Evolutionary conservation across 2,329 filamentous ascomycete genomes (phyloP).

Genomic region (Nemania abortiva): DNA sequence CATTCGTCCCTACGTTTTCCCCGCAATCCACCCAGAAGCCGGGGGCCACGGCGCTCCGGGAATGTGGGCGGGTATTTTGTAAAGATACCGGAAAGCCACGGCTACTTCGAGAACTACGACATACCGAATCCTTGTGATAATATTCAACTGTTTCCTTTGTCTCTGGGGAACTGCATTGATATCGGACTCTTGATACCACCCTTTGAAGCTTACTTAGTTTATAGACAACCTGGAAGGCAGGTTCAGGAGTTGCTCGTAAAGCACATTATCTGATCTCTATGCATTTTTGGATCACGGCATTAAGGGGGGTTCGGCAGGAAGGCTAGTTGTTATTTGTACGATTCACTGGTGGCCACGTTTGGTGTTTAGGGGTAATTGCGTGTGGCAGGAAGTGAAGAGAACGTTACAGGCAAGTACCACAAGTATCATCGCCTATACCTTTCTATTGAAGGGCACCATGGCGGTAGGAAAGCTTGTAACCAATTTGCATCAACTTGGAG

Average conservation of each 20-base stretch:
- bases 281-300: conserved; percentile 57
- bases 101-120: conserved; percentile 29
- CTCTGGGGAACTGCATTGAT: conserved; percentile 40
- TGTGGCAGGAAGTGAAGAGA: conserved; percentile 34
- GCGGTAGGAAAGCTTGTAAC: conserved; percentile 32
- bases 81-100: conserved; percentile 44
- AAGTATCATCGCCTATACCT: conserved; percentile 37
- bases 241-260: conserved; percentile 55
- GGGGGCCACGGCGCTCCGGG: conserved; percentile 67
- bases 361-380: conserved; percentile 51
- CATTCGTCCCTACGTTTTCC: conserved; percentile 60
- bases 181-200: conserved; percentile 51
- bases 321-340: conserved; percentile 49
- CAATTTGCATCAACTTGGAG: conserved; percentile 42
- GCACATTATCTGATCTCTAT: conserved; percentile 55
- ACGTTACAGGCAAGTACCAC: conserved; percentile 33
- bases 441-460: conserved; percentile 12
- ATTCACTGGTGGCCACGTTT: conserved; percentile 45
- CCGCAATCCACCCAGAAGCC: conserved; percentile 62
- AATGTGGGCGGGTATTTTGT: conserved; percentile 76
- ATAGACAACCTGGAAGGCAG: conserved; percentile 52
- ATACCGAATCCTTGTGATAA: conserved; percentile 48
- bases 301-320: conserved; percentile 46
- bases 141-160: conserved; percentile 52
- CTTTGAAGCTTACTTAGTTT: conserved; percentile 50